Conservation (phyloP, 768 basidiomycete species). For the Tephrocybe sp. region DNA sequence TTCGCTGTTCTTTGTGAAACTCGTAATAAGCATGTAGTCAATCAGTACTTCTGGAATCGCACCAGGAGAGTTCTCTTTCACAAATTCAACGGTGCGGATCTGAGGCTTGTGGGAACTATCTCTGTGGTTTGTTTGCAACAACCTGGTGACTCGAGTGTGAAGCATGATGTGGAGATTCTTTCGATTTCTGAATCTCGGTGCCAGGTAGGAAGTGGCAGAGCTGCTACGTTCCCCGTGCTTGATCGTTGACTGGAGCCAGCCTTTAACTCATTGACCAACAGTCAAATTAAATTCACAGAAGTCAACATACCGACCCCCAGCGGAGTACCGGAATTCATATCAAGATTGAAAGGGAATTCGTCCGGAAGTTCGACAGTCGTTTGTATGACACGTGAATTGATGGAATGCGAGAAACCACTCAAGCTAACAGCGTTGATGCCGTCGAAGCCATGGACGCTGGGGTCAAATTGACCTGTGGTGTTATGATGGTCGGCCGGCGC, state of each 20-base stretch:
- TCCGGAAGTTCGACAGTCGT: slow-evolving; percentile 29
- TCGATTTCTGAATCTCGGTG: slow-evolving; percentile 17
- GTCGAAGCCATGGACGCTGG: slow-evolving; percentile 26
- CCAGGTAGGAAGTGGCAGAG: slow-evolving; percentile 15
- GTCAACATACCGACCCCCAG: slow-evolving; percentile 35
- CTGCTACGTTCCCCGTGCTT: slow-evolving; percentile 11
- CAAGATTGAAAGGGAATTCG: slow-evolving; percentile 37
- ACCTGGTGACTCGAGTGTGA: slow-evolving; percentile 18
- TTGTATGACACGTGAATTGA: slow-evolving; percentile 29
- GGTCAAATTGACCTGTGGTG: slow-evolving; percentile 26
- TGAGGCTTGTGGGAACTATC: too few relatives aligned
- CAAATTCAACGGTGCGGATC: too few relatives aligned
- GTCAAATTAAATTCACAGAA: slow-evolving; percentile 13
- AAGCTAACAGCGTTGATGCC: slow-evolving; percentile 26
- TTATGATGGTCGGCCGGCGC: slow-evolving; percentile 26
- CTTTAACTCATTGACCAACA: slow-evolving; percentile 9
- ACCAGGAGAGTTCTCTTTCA: too few relatives aligned
- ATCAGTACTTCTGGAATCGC: too few relatives aligned
- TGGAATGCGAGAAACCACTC: slow-evolving; percentile 18
- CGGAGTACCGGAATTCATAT: slow-evolving; percentile 37
- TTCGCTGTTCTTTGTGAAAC: not conserved
- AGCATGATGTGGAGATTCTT: slow-evolving; percentile 24
- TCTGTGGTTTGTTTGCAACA: too few relatives aligned
- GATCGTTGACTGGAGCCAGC: slow-evolving; percentile 10
- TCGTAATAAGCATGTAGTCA: not conserved